Evolutionary conservation across 2,329 filamentous ascomycete genomes (phyloP), one percentile per base, ranked within the genome.

Genomic region (Diaporthe sp.): DNA sequence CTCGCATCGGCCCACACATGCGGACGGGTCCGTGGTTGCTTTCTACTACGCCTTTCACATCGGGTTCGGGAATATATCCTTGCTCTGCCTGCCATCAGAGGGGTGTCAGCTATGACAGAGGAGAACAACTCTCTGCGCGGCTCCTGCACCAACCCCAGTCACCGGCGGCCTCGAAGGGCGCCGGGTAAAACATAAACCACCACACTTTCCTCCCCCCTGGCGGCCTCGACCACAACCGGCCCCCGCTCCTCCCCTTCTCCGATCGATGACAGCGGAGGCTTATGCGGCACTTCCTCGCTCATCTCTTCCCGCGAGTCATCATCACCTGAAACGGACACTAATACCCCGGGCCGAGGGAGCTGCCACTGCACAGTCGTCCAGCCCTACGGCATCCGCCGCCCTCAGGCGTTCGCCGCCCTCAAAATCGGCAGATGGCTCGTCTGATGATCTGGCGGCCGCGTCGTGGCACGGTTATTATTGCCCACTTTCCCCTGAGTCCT

Each of bases 241-340:
- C 44, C 30, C 10, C 17, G 4, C 17, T 13, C 30, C 27, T 15
- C 63, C 9, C 37, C 58, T 56, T 19, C 58, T 42, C 7, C n/a
- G 27, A 37, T 35, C 19, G 27, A 37, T 66, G 44, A 37, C 30
- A 66, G 61, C 61, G 61, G 61, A 66, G 61, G 61, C 42, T 66
- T 66, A 50, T 66, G 61, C 61, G 22, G 58, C 44, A 66, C 61
- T 19, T 37, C 9, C 22, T 37, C 58, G n/a, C 19, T 35, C 17
- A 30, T 50, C 39, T 30, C 30, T 10, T 32, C 39, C 59, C 59
- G 59, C 61, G 42, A 66, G 27, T 51, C 63, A 66, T 51, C 63
- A 37, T 25, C 63, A 66, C 63, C 30, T 66, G 63, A 66, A 66
- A 66, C 63, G 44, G 63, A 17, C 63, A 37, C 63, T 51, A 51